Base-by-base conservation (phyloP, 2,329 filamentous ascomycete genomes). In the Xylariaceae sp. region DNA sequence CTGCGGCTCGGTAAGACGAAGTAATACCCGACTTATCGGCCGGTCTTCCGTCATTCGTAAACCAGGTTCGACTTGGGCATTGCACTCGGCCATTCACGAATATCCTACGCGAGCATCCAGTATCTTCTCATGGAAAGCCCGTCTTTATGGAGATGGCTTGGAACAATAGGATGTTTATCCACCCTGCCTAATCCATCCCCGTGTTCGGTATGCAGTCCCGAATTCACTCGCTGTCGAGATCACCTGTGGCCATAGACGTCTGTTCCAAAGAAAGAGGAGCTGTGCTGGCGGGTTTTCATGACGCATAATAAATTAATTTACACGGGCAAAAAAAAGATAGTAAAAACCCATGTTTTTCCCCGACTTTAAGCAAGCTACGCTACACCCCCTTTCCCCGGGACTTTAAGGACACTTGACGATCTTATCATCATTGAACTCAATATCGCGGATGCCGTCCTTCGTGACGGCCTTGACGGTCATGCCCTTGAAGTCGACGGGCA, bases 401-500 rank as follows among this genome's bases (percentile, higher is more conserved):
- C 52, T 23, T 79, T 72, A 88, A 69, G 85, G 81, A 67, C 79
- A 76, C 75, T 82, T 84, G 44, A 88, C 85, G 60, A 87, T 77
- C 75, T 86, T 87, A 77, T 89, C 87, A 73, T 96, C 90, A 73
- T 93, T 88, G 74, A 92, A 95, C 65, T 90, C 85, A 69, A 95
- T 83, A 69, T 94, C 90, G 68, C 84, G 80, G 63, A 99, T 88
- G 9, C 95, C 94, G 68, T 97, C 91, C 79, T 95, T 96, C 63
- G 92, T 96, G 70, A 99, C 86, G 41, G 92, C 89, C 82, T 97
- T 97, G 70, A 99, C 92, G 56, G 82, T 72, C 87, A 96, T 90
- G 45, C 94, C 94, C 83, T 99, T 99, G 84, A 97, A 99, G 75
- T 99, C 94, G 73, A 99, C 92, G 61, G 94, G 94, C 81, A 99